Conservation (phyloP, 1,284 basidiomycete genomes). For the Sanghuangporus baumii region DNA sequence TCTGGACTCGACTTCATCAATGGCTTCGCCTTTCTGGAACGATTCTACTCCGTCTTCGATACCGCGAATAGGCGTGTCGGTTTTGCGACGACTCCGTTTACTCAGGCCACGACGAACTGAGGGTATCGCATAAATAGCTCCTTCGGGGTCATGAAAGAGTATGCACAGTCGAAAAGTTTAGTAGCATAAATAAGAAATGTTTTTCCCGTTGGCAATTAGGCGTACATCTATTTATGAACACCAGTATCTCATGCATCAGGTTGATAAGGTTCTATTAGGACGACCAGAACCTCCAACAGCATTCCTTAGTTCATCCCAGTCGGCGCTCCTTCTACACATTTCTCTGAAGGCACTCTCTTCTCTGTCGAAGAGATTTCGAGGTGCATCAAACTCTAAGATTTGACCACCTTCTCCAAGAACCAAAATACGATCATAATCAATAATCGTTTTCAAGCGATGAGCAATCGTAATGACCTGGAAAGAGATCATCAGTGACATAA, state of each 20-base stretch:
- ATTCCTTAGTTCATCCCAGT: constrained; percentile 37
- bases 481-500: not conserved
- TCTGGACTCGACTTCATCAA: constrained; percentile 35
- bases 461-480: constrained; percentile 70
- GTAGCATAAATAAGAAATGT: not conserved
- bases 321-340: constrained; percentile 64
- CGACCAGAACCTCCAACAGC: constrained; percentile 5
- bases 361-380: constrained; percentile 52
- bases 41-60: constrained; percentile 31
- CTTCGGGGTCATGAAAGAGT: too few relatives aligned
- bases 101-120: constrained; percentile 50
- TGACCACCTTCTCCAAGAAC: constrained; percentile 64
- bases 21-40: constrained; percentile 45
- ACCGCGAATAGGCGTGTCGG: constrained; percentile 38
- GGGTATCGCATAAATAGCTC: not conserved
- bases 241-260: not conserved
- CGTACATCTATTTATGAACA: not conserved
- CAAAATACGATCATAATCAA: constrained; percentile 79
- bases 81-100: constrained; percentile 52
- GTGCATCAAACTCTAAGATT: constrained; percentile 68
- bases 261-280: not conserved
- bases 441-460: constrained; percentile 65
- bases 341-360: constrained; percentile 58
- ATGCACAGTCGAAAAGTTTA: not conserved
- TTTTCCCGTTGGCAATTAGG: not conserved